Conservation (phyloP, 1,284 basidiomycete genomes). For the Fomes fomentarius region DNA sequence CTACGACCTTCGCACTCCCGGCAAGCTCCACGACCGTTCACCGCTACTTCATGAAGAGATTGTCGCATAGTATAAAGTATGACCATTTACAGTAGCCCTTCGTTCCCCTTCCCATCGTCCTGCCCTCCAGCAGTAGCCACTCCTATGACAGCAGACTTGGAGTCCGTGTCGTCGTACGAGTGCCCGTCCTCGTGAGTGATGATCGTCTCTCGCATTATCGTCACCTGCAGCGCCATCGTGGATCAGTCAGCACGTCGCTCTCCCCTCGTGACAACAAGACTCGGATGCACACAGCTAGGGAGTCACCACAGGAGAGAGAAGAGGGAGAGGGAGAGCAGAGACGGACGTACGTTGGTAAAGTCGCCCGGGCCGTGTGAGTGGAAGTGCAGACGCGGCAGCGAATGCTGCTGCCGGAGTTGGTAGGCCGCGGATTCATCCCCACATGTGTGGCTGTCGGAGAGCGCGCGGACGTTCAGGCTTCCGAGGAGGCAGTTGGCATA, state of each 20-base stretch:
- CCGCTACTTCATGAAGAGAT: too few species aligned
- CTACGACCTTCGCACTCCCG: too few species aligned
- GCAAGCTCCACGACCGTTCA: too few species aligned
- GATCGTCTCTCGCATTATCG: neutral
- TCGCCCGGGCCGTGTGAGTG: neutral
- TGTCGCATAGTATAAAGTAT: too few species aligned
- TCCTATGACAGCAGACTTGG: too few species aligned
- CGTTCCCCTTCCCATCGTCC: too few species aligned
- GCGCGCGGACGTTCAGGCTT: neutral
- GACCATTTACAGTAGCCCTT: too few species aligned
- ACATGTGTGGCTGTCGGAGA: neutral
- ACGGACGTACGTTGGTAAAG: neutral
- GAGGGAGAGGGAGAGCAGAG: too few species aligned
- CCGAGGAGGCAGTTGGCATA: conserved; percentile 2
- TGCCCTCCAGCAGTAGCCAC: too few species aligned
- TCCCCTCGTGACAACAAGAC: neutral
- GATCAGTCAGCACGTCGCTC: neutral
- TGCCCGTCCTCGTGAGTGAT: neutral
- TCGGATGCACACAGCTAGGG: neutral
- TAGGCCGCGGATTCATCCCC: neutral
- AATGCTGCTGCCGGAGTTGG: neutral
- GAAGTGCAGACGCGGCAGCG: neutral
- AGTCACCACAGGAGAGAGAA: too few species aligned
- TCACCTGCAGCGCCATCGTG: neutral
- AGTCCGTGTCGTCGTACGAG: too few species aligned